Evolutionary conservation across 208 protist genomes (phyloP).

Genomic region (Wallacemonas sp.): DNA sequence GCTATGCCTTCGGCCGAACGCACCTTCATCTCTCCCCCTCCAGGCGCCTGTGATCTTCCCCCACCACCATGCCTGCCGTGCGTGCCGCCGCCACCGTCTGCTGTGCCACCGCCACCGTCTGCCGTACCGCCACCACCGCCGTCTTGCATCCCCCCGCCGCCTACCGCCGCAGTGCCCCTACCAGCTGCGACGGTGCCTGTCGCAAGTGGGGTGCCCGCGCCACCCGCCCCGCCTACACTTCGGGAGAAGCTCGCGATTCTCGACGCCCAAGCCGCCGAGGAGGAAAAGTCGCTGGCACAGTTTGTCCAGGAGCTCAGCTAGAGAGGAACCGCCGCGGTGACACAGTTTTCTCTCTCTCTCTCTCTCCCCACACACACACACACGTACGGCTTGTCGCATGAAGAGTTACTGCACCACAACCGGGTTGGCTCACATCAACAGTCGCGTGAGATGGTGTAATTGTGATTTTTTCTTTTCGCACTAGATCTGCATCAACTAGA

Average conservation of each 20-base stretch:
- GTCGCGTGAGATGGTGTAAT: no score
- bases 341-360: no score
- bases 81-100: neutral
- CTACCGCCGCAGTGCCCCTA: slow-evolving; percentile 2
- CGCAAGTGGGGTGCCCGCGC: neutral
- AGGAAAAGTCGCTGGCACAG: slow-evolving; percentile 20
- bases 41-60: neutral
- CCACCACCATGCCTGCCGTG: neutral
- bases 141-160: neutral
- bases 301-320: slow-evolving; percentile 15
- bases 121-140: neutral
- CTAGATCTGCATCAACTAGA: no score
- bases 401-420: no score
- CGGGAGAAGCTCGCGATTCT: slow-evolving; percentile 16
- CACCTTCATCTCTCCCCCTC: neutral
- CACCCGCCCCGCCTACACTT: slow-evolving; percentile 14
- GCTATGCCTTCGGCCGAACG: no score
- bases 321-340: no score
- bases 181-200: slow-evolving; percentile 8
- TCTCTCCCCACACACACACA: neutral
- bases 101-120: neutral
- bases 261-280: slow-evolving; percentile 25
- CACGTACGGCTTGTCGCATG: neutral
- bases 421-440: no score
- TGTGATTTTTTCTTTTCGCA: no score